These are phyloP conservation scores for Rachicladosporium sp. DNA, from an alignment of 2,329 filamentous ascomycete genomes.

Conservation along the genomic window DNA sequence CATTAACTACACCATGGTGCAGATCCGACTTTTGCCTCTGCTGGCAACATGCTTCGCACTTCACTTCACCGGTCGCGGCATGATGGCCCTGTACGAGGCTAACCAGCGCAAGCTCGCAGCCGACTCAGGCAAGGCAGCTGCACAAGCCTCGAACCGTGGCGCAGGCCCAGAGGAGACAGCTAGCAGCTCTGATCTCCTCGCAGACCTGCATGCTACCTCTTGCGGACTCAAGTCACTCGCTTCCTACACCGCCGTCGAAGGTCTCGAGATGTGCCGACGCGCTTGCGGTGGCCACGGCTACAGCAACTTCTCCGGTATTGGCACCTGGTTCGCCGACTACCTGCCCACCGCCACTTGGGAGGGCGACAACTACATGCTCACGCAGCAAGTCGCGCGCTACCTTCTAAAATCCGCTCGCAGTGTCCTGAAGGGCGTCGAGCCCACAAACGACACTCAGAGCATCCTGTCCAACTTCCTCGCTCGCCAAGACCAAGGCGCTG, in stretches of 20 bases:
- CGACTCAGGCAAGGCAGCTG: slow-evolving; percentile 31
- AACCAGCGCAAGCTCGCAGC: slow-evolving; percentile 55
- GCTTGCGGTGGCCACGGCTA: slow-evolving; percentile 71
- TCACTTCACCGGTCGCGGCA: slow-evolving; percentile 64
- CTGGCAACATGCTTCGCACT: slow-evolving; percentile 65
- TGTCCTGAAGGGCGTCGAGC: slow-evolving; percentile 51
- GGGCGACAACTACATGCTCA: slow-evolving; percentile 74
- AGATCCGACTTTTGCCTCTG: slow-evolving; percentile 58
- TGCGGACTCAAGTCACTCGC: slow-evolving; percentile 64
- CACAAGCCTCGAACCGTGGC: slow-evolving; percentile 36
- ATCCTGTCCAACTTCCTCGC: slow-evolving; percentile 54
- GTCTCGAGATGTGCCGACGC: slow-evolving; percentile 60
- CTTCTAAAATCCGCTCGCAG: slow-evolving; percentile 63
- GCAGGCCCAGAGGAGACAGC: slow-evolving; percentile 57
- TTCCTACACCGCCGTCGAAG: slow-evolving; percentile 60
- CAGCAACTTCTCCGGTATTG: slow-evolving; percentile 63
- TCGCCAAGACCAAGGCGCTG: slow-evolving; percentile 57
- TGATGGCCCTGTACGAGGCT: slow-evolving; percentile 62
- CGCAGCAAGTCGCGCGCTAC: slow-evolving; percentile 66
- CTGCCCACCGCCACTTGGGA: slow-evolving; percentile 62
- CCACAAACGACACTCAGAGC: slow-evolving; percentile 55
- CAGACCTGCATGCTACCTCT: slow-evolving; percentile 64
- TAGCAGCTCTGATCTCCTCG: slow-evolving; percentile 54
- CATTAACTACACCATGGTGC: slow-evolving; percentile 71
- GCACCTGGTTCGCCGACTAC: slow-evolving; percentile 63